These are phyloP conservation scores for Colletotrichum sp. DNA, from an alignment of 2,329 filamentous ascomycete genomes.

Conservation along the genomic window DNA sequence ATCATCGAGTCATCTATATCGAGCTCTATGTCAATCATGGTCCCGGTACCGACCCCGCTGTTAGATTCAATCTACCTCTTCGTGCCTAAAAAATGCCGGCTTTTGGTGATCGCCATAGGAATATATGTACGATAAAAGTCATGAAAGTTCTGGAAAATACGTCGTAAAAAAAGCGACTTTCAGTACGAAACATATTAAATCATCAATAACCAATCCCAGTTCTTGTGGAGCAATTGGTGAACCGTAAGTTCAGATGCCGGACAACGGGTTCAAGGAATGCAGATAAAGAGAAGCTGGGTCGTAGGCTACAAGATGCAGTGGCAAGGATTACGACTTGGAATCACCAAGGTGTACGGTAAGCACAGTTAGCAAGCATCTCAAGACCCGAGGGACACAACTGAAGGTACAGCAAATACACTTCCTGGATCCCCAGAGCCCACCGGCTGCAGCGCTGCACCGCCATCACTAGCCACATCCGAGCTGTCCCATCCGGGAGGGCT, in stretches of 20 bases:
- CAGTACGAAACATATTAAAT: neutral
- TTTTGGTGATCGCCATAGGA: neutral
- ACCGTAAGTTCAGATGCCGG: neutral
- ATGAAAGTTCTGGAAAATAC: neutral
- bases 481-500: conserved; percentile 4
- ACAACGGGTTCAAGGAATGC: neutral
- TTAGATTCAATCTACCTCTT: neutral
- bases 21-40: neutral
- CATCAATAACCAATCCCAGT: neutral
- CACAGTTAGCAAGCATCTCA: neutral
- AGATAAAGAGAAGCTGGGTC: neutral
- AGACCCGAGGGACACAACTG: neutral
- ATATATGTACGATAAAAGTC: neutral
- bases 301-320: neutral
- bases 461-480: conserved; percentile 13
- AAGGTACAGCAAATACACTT: neutral
- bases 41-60: neutral
- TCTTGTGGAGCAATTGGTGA: neutral
- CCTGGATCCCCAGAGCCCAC: neutral
- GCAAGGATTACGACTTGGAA: neutral
- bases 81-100: neutral
- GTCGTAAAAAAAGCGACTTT: neutral
- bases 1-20: neutral
- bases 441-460: neutral
- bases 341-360: neutral